These are phyloP conservation scores for Mycena rebaudengoi DNA, from an alignment of 768 basidiomycete genomes.

Conservation along the genomic window DNA sequence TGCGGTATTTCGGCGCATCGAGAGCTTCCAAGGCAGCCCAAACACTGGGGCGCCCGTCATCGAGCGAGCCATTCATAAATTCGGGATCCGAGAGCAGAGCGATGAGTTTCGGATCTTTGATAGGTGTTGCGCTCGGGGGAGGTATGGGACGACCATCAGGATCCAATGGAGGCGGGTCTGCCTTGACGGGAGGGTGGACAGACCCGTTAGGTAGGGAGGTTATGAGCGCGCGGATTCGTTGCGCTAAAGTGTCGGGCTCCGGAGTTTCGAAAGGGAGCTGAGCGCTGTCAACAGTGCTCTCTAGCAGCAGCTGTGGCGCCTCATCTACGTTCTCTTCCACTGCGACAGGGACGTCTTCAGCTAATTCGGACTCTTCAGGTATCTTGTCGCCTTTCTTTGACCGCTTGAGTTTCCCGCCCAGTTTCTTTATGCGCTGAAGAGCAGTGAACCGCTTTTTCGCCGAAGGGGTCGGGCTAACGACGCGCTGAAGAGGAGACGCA, in stretches of 20 bases:
- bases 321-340: background rate
- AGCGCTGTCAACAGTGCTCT: no score
- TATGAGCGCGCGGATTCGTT: constrained; percentile 61
- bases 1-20: constrained; percentile 31
- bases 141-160: constrained; percentile 37
- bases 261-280: constrained; percentile 32
- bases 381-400: constrained; percentile 18
- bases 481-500: constrained; percentile 7
- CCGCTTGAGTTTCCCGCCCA: constrained; percentile 24
- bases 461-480: constrained; percentile 24
- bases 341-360: background rate
- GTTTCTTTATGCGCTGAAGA: constrained; percentile 26
- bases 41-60: constrained; percentile 54
- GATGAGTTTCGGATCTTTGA: constrained; percentile 55
- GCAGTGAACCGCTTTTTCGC: constrained; percentile 24
- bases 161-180: constrained; percentile 23
- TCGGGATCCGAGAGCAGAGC: constrained; percentile 57
- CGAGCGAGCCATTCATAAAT: constrained; percentile 60
- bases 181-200: constrained; percentile 25
- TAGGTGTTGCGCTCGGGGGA: constrained; percentile 42
- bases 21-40: constrained; percentile 51
- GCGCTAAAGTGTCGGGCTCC: constrained; percentile 56
- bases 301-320: no score
- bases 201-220: constrained; percentile 48
- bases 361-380: background rate